Evolutionary conservation across 139 green algal species (phyloP), one percentile per base, ranked within the genome.

Genomic region (Picochlorum sp.): DNA sequence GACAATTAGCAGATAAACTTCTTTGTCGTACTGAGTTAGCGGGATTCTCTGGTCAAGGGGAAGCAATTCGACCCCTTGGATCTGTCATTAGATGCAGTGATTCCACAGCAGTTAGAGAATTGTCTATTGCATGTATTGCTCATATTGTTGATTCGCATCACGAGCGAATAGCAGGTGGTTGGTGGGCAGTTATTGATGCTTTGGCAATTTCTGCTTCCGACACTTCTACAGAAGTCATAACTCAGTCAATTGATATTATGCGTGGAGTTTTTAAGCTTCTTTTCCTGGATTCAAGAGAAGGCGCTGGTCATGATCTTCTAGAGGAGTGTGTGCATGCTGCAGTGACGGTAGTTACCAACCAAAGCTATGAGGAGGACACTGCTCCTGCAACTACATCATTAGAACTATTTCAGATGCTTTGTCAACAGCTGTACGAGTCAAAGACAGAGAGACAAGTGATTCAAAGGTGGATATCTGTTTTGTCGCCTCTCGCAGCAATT

Each of bases 11-110:
- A 20, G 81, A 78, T 73, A 90, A 96, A 79, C 96, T 97, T 76
- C 77, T 98, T 71, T 88, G 95, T 77, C 79, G 91, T 1, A 88
- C 95, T 47, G 94, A 99, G 81, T 84, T 98, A 51, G 81, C 91
- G 21, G 95, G 95, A 72, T 98, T 96, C 85, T 93, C 89, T 45
- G 95, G 96, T 41, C 65, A 77, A 10, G 87, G 78, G 8, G 92
- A 98, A 68, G 97, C 96, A 73, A 72, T 99, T 62, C 84, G 89
- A 37, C 94, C 94, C 9, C 98, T 99, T 75, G 88, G 96, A 45
- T 83, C 96, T 3, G 82, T 99, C 64, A 95, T 98, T 87, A 77
- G 94, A 1, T 78, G 90, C 67, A 83, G 59, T 15, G 80, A 90
- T 67, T 75, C 75, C 13, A 71, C 91, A 9, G 87, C 95, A 70